phyloP scores from a whole-genome alignment of 306 rosid species.

The Medicago truncatula region DNA sequence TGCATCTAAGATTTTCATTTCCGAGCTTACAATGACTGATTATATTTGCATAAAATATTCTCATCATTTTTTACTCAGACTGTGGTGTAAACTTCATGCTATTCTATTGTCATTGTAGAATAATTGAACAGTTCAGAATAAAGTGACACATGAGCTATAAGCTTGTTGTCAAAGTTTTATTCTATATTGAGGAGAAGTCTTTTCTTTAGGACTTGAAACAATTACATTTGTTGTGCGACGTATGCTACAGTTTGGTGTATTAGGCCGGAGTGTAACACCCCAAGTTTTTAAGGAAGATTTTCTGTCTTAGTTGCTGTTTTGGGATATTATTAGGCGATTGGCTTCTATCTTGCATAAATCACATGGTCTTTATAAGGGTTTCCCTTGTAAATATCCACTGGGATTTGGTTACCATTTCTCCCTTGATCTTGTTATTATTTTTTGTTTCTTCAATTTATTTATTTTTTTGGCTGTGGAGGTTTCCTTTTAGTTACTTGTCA shows the following conservation, averaged over 20 bases:
- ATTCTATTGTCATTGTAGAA: constrained; percentile 14
- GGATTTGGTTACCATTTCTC: background rate
- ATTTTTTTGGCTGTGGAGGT: background rate
- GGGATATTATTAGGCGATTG: background rate
- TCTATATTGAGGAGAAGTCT: constrained; percentile 30
- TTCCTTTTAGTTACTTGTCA: constrained; percentile 5
- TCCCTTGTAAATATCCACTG: background rate
- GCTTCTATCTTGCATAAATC: background rate
- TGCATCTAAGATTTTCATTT: constrained; percentile 6
- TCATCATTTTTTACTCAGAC: background rate
- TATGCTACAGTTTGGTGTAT: constrained; percentile 9
- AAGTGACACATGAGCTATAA: background rate
- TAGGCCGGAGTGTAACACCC: constrained; percentile 2
- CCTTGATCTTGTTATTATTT: background rate
- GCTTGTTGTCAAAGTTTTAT: constrained; percentile 8
- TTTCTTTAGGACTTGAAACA: constrained; percentile 38
- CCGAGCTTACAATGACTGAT: background rate
- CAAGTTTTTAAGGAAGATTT: background rate
- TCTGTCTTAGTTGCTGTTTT: constrained; percentile 15
- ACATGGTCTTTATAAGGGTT: background rate
- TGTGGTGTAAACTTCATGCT: constrained; percentile 10
- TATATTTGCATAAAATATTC: constrained; percentile 29
- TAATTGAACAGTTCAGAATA: background rate
- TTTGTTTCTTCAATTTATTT: background rate
- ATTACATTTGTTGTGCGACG: constrained; percentile 5